Base-by-base conservation (phyloP, 495 filamentous ascomycete genomes). In the Penicillium desertorum region DNA sequence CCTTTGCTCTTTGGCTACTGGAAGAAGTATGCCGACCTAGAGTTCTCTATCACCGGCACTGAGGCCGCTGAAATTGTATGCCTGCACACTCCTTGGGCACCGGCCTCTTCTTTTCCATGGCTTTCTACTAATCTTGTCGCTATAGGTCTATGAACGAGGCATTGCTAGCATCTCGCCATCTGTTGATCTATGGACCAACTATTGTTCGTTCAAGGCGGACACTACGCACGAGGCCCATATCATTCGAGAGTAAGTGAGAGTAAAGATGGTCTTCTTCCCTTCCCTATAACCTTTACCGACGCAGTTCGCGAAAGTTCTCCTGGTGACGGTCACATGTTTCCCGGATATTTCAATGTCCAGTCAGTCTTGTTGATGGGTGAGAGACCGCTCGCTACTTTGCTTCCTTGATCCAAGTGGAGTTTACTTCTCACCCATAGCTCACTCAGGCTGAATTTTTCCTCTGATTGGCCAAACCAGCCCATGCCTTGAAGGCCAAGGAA, bases 11-110 rank as follows among this genome's bases (percentile, higher is more conserved):
- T 97, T 69, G 94, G 92, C 42, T 99, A 97, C 74, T 99, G 94
- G 94, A 97, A 97, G 78, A 98, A 96, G 72, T 98, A 99, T 85
- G 94, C 94, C 62, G 94, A 98, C 68, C 75, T 96, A 23, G 94
- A 99, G 67, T 99, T 99, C 73, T 89, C 89, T 16, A 96, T 98
- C 61, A 91, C 91, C 5, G 94, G 94, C 25, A 96, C 95, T 1
- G 94, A 99, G 76, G 92, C 95, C 29, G 95, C 94, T 54, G 94
- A 99, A 69, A 94, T 98, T 90, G 94, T 97, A 81, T 37, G 50
- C 27, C 29, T 19, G 2, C 47, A 27, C 10, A 5, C 51, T 43
- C 23, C 4, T 17, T 25, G 23, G 19, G 22, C 36, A 30, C 22
- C 50, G 19, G 16, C 36, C 34, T 34, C 34, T 17, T 34, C 14